These are phyloP conservation scores for Emmonsiellopsis sp. DNA, from an alignment of 2,329 filamentous ascomycete species.

Conservation along the genomic window DNA sequence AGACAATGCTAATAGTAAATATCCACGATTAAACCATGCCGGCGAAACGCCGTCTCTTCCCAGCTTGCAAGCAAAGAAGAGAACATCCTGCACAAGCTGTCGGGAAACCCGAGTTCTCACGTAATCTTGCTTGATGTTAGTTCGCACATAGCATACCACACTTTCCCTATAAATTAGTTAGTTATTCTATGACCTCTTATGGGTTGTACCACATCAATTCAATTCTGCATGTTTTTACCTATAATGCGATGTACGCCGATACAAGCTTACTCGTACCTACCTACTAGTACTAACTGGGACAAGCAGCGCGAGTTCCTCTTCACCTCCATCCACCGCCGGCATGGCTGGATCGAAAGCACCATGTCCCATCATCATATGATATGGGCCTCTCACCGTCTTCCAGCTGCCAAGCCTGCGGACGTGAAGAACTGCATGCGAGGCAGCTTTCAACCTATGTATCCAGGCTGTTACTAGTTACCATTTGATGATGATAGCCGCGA, in stretches of 20 bases:
- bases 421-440: slow-evolving; percentile 17
- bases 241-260: no score
- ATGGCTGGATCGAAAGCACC: slow-evolving; percentile 1
- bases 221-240: no score
- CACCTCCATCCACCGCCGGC: background rate
- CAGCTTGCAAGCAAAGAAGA: slow-evolving; percentile 11
- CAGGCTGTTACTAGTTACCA: background rate
- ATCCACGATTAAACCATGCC: background rate
- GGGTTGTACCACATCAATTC: no score
- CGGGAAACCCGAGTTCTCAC: no score
- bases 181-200: no score
- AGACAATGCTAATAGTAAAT: no score
- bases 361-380: slow-evolving; percentile 5
- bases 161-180: no score
- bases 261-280: slow-evolving; percentile 8
- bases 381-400: slow-evolving; percentile 1
- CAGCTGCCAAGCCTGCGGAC: slow-evolving; percentile 5
- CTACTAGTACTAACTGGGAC: slow-evolving; percentile 16
- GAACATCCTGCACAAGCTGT: slow-evolving; percentile 19
- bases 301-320: slow-evolving; percentile 8
- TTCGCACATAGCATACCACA: no score
- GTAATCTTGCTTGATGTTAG: no score
- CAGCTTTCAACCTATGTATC: slow-evolving; percentile 30
- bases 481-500: background rate
- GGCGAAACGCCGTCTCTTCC: slow-evolving; percentile 3